Evolutionary conservation across 352 stramenopile species (phyloP), one percentile per base, ranked within the genome.

Genomic region (Pythium oligandrum): DNA sequence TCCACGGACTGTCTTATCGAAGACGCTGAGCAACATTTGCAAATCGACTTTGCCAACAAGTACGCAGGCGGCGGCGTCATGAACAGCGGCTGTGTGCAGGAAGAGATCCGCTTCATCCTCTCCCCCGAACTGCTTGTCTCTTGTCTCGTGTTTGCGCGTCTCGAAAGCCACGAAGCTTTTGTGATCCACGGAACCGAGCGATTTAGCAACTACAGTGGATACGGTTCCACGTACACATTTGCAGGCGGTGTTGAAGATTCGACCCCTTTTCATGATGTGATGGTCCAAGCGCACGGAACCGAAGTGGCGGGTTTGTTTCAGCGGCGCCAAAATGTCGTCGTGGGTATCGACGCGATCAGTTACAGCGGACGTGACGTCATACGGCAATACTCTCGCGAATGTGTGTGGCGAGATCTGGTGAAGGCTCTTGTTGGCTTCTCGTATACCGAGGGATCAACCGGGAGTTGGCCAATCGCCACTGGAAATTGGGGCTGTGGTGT

Each of bases 401-500:
- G 83, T 48, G 71, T 92, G 6, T 68, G 63, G 56, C 76, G 80
- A 4, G 83, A 93, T 49, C 57, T 93, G 4, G 62, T 81, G 0
- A 93, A 93, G 57, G 78, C 78, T 8, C 71, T 73, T 10, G 75
- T 68, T 11, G 83, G 83, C 0, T 93, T 93, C 53, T 57, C 61
- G 3, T 83, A 83, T 44, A 53, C 63, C 2, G 61, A 78, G 8
- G 46, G 35, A 35, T 36, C 40, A 3, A 50, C 53, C 8, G 12
- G 6, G 0, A 37, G n/a, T n/a, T 90, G 79, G 73, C 69, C 71
- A 0, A 64, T 93, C 6, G 80, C 78, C 6, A 87, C 77, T 4
- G 83, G 83, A 17, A 92, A 94, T 54, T 94, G 83, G 83, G 83
- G 83, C 48, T 92, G 83, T 35, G 83, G 83, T 2, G 82, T 91